phyloP scores from a whole-genome alignment of 805 yeast genomes.

The Yamadazyma olivae region DNA sequence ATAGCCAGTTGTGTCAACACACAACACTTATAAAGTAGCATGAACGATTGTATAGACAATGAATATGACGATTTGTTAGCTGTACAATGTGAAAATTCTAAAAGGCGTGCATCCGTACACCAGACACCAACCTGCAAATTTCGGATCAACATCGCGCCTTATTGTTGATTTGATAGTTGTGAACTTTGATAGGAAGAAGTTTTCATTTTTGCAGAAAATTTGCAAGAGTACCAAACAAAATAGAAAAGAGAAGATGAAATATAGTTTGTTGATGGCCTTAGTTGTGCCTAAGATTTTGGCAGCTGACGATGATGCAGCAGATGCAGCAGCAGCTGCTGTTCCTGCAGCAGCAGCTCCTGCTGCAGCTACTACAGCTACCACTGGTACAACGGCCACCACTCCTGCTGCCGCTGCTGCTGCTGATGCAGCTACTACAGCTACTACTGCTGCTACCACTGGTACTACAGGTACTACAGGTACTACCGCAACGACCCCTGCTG shows the following conservation, averaged over 20 bases:
- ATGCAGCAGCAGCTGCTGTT: constrained; percentile 11
- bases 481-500: constrained; percentile 19
- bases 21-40: no score
- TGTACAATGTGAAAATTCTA: no score
- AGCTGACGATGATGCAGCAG: constrained; percentile 7
- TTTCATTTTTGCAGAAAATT: no score
- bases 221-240: not conserved
- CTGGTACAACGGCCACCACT: constrained; percentile 15
- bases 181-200: no score
- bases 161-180: no score
- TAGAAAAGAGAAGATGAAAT: not conserved
- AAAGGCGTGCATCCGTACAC: no score
- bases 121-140: no score
- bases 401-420: constrained; percentile 16
- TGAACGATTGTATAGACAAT: no score
- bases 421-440: constrained; percentile 9
- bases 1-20: no score
- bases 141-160: no score
- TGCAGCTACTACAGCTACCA: constrained; percentile 9
- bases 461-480: constrained; percentile 16
- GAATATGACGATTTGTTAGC: no score
- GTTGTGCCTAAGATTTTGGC: constrained; percentile 5
- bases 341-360: constrained; percentile 10
- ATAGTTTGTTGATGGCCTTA: constrained; percentile 1
- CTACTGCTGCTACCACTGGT: constrained; percentile 15